Conservation (phyloP, 768 basidiomycete genomes). For the Tubosaeta brunneosetosa region DNA sequence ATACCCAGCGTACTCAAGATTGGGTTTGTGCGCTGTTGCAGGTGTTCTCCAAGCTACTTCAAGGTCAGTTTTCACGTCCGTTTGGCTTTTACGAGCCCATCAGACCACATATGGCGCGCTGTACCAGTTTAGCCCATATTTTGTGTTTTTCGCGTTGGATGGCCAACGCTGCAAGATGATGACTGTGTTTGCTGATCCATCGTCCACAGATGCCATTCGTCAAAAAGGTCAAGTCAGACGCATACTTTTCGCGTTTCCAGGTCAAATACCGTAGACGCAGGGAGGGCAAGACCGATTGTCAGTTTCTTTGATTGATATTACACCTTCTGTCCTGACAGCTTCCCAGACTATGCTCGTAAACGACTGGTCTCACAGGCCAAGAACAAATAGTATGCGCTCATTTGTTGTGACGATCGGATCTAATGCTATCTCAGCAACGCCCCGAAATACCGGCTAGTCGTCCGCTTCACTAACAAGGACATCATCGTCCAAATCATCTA, state of each 20-base stretch:
- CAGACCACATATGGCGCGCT: neutral
- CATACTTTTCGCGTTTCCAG: slow-evolving; percentile 98
- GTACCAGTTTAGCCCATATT: neutral
- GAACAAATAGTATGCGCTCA: slow-evolving; percentile 85
- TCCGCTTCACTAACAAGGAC: slow-evolving; percentile 97
- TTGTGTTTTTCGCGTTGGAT: slow-evolving; percentile 28
- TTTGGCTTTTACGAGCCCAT: neutral
- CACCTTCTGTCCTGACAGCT: slow-evolving; percentile 6
- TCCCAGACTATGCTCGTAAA: slow-evolving; percentile 92
- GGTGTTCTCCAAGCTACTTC: slow-evolving; percentile 31
- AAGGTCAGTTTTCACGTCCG: slow-evolving; percentile 34
- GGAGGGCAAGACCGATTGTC: slow-evolving; percentile 99
- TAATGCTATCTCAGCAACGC: slow-evolving; percentile 59
- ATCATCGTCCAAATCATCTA: slow-evolving; percentile 95
- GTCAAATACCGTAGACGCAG: slow-evolving; percentile 97
- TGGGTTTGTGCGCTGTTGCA: slow-evolving; percentile 23
- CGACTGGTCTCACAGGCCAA: slow-evolving; percentile 96
- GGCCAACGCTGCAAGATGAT: slow-evolving; percentile 27
- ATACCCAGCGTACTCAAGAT: slow-evolving; percentile 9
- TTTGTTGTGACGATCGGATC: neutral
- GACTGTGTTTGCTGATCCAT: slow-evolving; percentile 14
- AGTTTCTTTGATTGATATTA: slow-evolving; percentile 23
- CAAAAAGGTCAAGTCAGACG: slow-evolving; percentile 93
- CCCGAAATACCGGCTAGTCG: slow-evolving; percentile 97
- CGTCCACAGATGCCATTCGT: slow-evolving; percentile 82